Base-by-base conservation (phyloP, 345 rosid genomes). In the Arabidopsis thaliana region DNA sequence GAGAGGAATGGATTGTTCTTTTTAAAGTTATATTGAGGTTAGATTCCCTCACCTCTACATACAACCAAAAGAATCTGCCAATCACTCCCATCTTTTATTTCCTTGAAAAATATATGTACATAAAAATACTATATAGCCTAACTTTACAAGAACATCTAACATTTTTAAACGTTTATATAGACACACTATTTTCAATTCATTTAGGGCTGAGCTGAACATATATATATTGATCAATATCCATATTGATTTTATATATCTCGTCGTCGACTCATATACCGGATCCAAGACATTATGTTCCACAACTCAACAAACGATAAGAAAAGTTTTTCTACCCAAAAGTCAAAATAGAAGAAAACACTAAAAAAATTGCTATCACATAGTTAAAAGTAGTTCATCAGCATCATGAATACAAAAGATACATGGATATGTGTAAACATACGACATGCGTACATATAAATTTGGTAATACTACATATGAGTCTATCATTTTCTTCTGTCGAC, bases 31-130 rank as follows among this genome's bases (percentile, higher is more conserved):
- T 72, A 72, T 32, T 65, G 62, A 82, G 80, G 85, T 82, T 80
- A 83, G 93, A 88, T 91, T 89, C 94, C 83, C 78, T 73, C 81
- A 84, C 59, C 82, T 75, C 85, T 85, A 71, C 85, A 87, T 83
- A 84, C 71, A 86, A 89, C 93, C 83, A 83, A 87, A 68, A 79
- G 93, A 89, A 89, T 84, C 93, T 83, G 93, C 86, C 94, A 86
- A 85, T 82, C 82, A 67, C 82, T 82, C 81, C 75, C 63, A 80
- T 74, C 72, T 30, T 67, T 73, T 61, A 23, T 67, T 73, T 73
- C 71, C 78, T 51, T 50, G 30, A 30, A 41, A 59, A 36, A 32
- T 22, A 69, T 46, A 53, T 8, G 46, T 16, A 65, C 5, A 10
- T 25, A 71, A 32, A 52, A 30, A 45, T 4, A 24, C 13, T 59